These are phyloP conservation scores for Penicillium angulare DNA, from an alignment of 495 filamentous ascomycete species.

Conservation along the genomic window DNA sequence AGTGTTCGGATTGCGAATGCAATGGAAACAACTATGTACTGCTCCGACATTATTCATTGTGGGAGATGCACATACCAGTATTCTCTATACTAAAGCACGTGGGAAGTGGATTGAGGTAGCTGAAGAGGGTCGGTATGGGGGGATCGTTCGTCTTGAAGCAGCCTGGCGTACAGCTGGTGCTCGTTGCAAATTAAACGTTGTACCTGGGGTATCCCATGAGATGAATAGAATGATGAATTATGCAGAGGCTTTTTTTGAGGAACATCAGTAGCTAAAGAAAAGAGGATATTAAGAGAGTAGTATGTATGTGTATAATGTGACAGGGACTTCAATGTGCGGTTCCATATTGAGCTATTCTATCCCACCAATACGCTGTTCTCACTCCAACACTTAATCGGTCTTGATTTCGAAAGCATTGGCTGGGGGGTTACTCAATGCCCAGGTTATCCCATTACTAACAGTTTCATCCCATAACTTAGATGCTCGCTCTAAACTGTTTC, in stretches of 20 bases:
- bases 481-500: constrained; percentile 27
- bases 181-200: neutral
- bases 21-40: neutral
- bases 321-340: no score
- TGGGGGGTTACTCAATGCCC: constrained; percentile 34
- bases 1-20: neutral
- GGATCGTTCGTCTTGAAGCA: neutral
- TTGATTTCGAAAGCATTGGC: constrained; percentile 34
- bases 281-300: no score
- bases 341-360: no score
- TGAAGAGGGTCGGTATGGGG: neutral
- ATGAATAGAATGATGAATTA: no score
- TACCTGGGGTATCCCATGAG: neutral
- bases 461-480: constrained; percentile 43
- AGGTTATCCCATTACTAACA: constrained; percentile 39
- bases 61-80: neutral
- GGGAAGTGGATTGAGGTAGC: neutral
- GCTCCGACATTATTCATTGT: constrained; percentile 2
- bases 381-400: constrained; percentile 15
- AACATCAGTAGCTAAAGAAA: no score
- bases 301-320: no score
- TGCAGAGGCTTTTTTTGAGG: no score
- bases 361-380: no score
- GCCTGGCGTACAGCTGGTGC: neutral
- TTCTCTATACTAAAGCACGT: neutral